A percentile compares a stretch with the other conserved stretches of the same genome.
These are phyloP conservation scores for Lasiosphaeris hirsuta DNA, from an alignment of 495 filamentous ascomycete genomes.

Conservation along the genomic window DNA sequence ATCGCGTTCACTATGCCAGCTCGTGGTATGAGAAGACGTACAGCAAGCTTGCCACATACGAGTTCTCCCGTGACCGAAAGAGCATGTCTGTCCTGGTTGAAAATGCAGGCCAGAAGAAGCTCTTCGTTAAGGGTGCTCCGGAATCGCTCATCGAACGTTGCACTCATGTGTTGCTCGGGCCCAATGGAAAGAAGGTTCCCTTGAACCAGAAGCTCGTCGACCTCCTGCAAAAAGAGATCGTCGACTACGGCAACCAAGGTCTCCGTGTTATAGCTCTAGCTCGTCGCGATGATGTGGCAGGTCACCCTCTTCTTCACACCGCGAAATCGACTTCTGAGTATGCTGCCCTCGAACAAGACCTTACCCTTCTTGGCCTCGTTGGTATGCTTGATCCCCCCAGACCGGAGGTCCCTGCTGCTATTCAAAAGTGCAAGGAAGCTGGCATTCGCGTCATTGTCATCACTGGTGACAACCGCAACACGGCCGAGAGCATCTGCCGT, in stretches of 20 bases:
- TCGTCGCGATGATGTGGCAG: constrained; percentile 65
- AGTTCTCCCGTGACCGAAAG: constrained; percentile 97
- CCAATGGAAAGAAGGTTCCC: constrained; percentile 68
- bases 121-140: constrained; percentile 95
- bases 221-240: constrained; percentile 71
- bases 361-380: constrained; percentile 90
- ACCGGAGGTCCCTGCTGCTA: constrained; percentile 83
- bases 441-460: constrained; percentile 98
- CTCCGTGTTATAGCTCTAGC: constrained; percentile 95
- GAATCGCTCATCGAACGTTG: constrained; percentile 93
- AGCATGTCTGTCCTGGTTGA: constrained; percentile 97
- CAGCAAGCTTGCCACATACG: constrained; percentile 79
- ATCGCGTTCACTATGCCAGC: constrained; percentile 74
- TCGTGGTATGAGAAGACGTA: constrained; percentile 76
- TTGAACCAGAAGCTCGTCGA: constrained; percentile 63
- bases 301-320: constrained; percentile 63
- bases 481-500: constrained; percentile 94
- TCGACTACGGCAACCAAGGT: constrained; percentile 86
- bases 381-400: constrained; percentile 98
- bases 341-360: constrained; percentile 78
- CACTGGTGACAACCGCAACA: constrained; percentile 96
- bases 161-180: constrained; percentile 69
- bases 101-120: constrained; percentile 61
- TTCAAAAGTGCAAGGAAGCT: constrained; percentile 83
- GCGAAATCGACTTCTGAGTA: constrained; percentile 86